Conservation (phyloP, 139 green algal species). For the Micractinium conductrix region DNA sequence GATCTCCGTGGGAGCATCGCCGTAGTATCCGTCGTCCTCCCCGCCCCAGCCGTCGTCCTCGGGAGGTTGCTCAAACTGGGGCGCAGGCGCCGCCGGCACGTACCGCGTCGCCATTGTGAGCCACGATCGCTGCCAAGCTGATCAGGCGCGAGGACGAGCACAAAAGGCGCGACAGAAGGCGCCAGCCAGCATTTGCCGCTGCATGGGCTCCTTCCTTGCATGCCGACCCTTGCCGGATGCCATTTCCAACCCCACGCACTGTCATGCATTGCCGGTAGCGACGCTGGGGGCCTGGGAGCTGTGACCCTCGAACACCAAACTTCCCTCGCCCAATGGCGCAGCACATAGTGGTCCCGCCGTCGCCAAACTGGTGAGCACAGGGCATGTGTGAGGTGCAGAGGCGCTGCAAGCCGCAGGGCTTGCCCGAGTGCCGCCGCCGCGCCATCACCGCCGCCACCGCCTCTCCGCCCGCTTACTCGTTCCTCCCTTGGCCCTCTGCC, state of each 20-base stretch:
- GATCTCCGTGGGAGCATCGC: not conserved
- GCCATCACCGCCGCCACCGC: not conserved
- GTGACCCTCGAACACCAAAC: too few species aligned
- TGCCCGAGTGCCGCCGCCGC: not conserved
- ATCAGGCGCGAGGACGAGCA: too few species aligned
- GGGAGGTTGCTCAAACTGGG: not conserved
- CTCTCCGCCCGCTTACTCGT: not conserved
- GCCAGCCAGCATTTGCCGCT: not conserved
- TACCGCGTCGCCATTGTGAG: not conserved
- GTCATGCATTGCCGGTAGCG: too few species aligned
- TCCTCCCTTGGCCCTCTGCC: too few species aligned
- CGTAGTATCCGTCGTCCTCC: not conserved
- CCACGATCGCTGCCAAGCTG: not conserved
- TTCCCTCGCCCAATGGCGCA: too few species aligned
- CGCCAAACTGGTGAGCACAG: slow-evolving; percentile 38
- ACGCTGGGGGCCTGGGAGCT: too few species aligned
- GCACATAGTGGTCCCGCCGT: slow-evolving; percentile 26
- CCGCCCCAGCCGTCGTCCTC: not conserved
- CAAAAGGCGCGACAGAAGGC: not conserved
- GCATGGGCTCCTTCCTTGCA: not conserved
- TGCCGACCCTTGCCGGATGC: too few species aligned
- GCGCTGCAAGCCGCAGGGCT: too few species aligned
- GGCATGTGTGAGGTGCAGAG: too few species aligned
- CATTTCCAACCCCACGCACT: too few species aligned
- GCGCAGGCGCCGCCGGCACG: not conserved